Conservation (phyloP, 2,329 filamentous ascomycete genomes). For the Colletotrichum sp. region DNA sequence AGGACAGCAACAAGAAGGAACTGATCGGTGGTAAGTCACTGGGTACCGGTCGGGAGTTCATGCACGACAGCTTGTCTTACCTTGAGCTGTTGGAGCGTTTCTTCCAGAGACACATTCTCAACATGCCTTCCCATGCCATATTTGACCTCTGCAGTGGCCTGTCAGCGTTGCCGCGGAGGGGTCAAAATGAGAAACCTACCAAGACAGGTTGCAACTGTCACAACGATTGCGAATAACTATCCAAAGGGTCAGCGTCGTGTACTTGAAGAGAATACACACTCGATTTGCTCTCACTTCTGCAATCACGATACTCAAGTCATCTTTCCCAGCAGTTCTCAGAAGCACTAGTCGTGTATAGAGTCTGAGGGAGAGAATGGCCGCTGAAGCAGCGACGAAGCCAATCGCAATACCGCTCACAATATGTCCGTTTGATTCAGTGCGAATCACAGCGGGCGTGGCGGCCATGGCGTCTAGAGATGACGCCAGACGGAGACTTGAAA, state of each 20-base stretch:
- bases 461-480: not conserved
- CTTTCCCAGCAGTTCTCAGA: constrained; percentile 26
- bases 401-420: constrained; percentile 25
- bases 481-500: not conserved
- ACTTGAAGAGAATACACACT: not conserved
- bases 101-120: constrained; percentile 21
- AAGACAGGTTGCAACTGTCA: constrained; percentile 8
- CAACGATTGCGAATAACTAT: constrained; percentile 24
- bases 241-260: not conserved
- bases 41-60: not conserved
- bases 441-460: not conserved
- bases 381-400: constrained; percentile 22
- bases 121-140: constrained; percentile 30
- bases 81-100: constrained; percentile 25
- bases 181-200: not conserved
- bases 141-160: constrained; percentile 21
- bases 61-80: not conserved
- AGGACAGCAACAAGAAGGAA: constrained; percentile 29
- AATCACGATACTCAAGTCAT: constrained; percentile 31
- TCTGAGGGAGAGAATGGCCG: constrained; percentile 19
- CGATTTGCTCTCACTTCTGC: constrained; percentile 21
- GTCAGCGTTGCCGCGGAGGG: not conserved
- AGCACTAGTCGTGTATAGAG: constrained; percentile 28
- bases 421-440: constrained; percentile 23
- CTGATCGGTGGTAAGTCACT: constrained; percentile 14